phyloP scores from a whole-genome alignment of 2,329 filamentous ascomycete species.

The Penicillium sumatraense region DNA sequence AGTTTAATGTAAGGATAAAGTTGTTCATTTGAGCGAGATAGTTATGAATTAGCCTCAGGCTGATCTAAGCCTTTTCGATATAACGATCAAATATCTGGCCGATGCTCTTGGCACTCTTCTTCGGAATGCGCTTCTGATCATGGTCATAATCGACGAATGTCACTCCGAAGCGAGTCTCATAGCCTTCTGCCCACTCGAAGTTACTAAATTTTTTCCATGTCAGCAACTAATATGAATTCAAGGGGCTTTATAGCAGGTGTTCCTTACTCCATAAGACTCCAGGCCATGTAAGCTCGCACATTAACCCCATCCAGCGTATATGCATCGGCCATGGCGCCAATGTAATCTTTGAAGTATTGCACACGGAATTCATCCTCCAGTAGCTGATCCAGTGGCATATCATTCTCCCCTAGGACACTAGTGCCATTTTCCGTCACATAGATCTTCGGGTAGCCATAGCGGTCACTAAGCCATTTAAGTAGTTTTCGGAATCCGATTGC shows the following conservation, averaged over 20 bases:
- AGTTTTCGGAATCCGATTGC: constrained; percentile 77
- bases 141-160: constrained; percentile 81
- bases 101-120: constrained; percentile 79
- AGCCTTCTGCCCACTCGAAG: constrained; percentile 92
- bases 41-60: too few species aligned
- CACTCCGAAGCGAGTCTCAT: constrained; percentile 83
- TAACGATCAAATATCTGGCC: constrained; percentile 72
- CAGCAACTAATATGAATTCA: neutral
- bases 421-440: constrained; percentile 91
- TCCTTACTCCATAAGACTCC: constrained; percentile 78
- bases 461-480: constrained; percentile 75
- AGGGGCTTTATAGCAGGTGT: neutral
- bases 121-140: constrained; percentile 77
- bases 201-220: constrained; percentile 66
- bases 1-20: too few species aligned
- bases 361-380: constrained; percentile 81
- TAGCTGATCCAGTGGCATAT: constrained; percentile 70
- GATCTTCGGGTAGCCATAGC: constrained; percentile 76
- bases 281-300: constrained; percentile 80
- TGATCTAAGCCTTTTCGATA: constrained; percentile 62
- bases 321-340: constrained; percentile 76
- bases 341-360: constrained; percentile 78
- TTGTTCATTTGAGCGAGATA: too few species aligned
- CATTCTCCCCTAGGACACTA: constrained; percentile 80
- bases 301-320: constrained; percentile 74